Evolutionary conservation across 2,329 filamentous ascomycete genomes (phyloP).

Genomic region (Trichoderma hamatum): DNA sequence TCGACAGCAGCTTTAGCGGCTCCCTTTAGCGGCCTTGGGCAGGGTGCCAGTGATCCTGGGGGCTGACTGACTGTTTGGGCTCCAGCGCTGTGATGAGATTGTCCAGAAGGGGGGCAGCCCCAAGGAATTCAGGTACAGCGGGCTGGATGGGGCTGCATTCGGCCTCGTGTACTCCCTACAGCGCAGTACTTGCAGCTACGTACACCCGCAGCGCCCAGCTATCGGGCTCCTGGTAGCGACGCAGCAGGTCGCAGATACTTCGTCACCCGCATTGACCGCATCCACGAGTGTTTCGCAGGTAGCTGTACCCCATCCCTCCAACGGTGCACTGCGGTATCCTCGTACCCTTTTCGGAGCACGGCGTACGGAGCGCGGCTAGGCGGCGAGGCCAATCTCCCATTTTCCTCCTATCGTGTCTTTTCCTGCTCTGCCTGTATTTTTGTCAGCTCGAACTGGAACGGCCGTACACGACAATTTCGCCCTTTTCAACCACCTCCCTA

Average conservation of each 20-base stretch:
- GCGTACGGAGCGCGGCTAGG: constrained; percentile 21
- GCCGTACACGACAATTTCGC: neutral
- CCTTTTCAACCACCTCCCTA: neutral
- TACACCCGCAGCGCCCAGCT: neutral
- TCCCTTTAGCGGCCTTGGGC: constrained; percentile 4
- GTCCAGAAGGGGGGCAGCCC: neutral
- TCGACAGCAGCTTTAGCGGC: neutral
- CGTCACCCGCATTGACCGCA: neutral
- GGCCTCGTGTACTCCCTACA: constrained; percentile 12
- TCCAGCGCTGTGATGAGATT: constrained; percentile 17
- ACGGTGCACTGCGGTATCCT: neutral
- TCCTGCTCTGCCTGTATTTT: neutral
- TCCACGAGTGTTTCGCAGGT: neutral
- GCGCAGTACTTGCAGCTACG: neutral
- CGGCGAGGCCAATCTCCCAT: constrained; percentile 25
- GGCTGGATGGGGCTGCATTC: constrained; percentile 8
- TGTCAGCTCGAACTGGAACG: neutral
- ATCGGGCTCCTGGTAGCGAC: neutral
- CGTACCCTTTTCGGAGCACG: constrained; percentile 7
- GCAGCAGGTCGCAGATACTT: neutral
- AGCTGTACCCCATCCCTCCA: neutral
- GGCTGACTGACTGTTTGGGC: neutral
- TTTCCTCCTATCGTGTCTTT: constrained; percentile 26
- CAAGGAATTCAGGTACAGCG: constrained; percentile 19
- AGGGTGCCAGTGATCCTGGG: constrained; percentile 2